Percentiles rank a stretch among this genome's conserved stretches.
phyloP scores from a whole-genome alignment of 805 yeast species.

The Starmerella apis region DNA sequence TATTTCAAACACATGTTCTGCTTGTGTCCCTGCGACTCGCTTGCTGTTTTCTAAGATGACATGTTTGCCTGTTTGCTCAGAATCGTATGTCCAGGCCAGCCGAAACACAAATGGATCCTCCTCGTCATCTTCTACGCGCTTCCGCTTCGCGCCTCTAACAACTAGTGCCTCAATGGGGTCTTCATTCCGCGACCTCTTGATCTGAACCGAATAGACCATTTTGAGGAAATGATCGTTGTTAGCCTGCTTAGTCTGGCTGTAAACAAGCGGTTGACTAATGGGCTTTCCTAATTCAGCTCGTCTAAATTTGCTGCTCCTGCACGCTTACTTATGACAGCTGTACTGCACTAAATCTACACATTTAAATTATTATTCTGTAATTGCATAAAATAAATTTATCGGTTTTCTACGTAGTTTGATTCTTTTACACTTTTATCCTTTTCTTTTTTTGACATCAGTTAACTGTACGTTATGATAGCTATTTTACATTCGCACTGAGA shows the following conservation, averaged over 20 bases:
- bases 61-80: slow-evolving; percentile 9
- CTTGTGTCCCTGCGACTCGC: background rate
- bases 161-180: slow-evolving; percentile 77
- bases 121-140: slow-evolving; percentile 16
- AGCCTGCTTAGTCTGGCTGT: background rate
- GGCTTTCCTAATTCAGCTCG: background rate
- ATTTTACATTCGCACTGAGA: too few relatives aligned
- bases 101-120: slow-evolving; percentile 21
- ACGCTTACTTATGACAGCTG: background rate
- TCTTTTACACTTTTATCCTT: too few relatives aligned
- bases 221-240: background rate
- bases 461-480: too few relatives aligned
- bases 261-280: slow-evolving; percentile 3
- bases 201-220: slow-evolving; percentile 41
- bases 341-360: too few relatives aligned
- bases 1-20: background rate
- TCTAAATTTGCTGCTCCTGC: too few relatives aligned
- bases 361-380: too few relatives aligned
- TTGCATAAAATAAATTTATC: too few relatives aligned
- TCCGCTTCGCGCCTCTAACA: slow-evolving; percentile 21
- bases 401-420: too few relatives aligned
- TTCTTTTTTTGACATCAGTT: too few relatives aligned
- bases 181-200: slow-evolving; percentile 76
- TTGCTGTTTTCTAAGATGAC: background rate
- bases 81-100: slow-evolving; percentile 17